Conservation (phyloP, 768 basidiomycete species). For the Galerina sulciceps region DNA sequence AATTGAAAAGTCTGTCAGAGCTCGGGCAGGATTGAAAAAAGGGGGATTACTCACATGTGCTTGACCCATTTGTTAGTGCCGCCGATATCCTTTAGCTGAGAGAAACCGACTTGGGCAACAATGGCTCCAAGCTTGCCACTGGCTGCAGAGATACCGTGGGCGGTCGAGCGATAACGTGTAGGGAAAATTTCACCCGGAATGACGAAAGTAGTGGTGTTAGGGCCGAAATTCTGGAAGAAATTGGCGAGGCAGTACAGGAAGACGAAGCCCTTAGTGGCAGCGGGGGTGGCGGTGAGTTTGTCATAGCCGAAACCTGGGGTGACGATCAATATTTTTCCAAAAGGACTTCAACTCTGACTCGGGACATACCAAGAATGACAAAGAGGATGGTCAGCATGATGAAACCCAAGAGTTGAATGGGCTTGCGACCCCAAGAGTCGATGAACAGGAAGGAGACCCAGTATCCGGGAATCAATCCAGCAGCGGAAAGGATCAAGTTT, state of each 20-base stretch:
- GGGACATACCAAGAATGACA: conserved; percentile 63
- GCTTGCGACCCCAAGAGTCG: conserved; percentile 82
- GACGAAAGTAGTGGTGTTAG: conserved; percentile 80
- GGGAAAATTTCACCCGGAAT: conserved; percentile 87
- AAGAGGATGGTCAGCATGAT: conserved; percentile 66
- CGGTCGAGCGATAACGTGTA: conserved; percentile 86
- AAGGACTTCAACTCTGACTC: background rate
- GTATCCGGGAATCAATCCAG: conserved; percentile 85
- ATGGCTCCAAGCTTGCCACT: conserved; percentile 85
- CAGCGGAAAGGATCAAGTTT: conserved; percentile 75
- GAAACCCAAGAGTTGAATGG: conserved; percentile 84
- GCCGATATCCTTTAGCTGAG: conserved; percentile 68
- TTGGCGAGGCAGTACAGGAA: conserved; percentile 87
- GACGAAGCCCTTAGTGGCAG: conserved; percentile 64
- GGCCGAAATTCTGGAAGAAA: conserved; percentile 91
- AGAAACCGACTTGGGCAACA: conserved; percentile 79
- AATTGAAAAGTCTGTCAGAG: conserved; percentile 4
- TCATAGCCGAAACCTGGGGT: conserved; percentile 69
- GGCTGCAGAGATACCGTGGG: conserved; percentile 84
- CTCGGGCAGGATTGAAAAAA: background rate
- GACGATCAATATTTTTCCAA: background rate
- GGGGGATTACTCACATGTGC: conserved; percentile 60
- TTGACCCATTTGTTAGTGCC: conserved; percentile 63
- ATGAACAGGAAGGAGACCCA: conserved; percentile 68
- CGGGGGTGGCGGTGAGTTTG: conserved; percentile 47